Evolutionary conservation across 2,329 filamentous ascomycete genomes (phyloP), one percentile per base, ranked within the genome.

Genomic region (Blastomyces parvus): DNA sequence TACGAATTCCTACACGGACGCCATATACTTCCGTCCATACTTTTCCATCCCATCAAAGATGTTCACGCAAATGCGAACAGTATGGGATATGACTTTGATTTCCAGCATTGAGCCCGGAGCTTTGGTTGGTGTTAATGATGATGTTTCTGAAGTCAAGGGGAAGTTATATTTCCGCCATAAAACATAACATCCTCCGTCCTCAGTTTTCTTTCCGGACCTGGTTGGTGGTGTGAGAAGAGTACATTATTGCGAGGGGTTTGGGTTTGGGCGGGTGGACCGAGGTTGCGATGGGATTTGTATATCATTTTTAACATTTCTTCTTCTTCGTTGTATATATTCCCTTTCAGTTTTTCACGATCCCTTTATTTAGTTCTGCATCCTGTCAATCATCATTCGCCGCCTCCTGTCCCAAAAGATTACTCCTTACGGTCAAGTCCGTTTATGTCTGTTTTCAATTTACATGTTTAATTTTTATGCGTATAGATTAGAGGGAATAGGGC

Each of bases 21-120:
- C 42, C 66, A 69, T 4, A 67, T 72, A 9, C 66, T 72, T 50
- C 69, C 70, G 19, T 68, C 70, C 0, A 73, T 73, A 70, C 67
- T 73, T 60, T 70, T 73, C 46, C 71, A 73, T 65, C 71, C 66
- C n/a, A 67, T 73, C 61, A 73, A 73, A 63, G 70, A 71, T 50
- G 71, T 66, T 38, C 62, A 57, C 38, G 62, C 66, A 42, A 65
- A 66, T 30, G 64, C 66, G 33, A 64, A 68, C 38, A 66, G 64
- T 61, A 67, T 63, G 61, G 61, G 62, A 55, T 67, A 67, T 48
- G 61, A 63, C 40, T 63, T 67, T 48, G 42, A 59, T 59, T 59
- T 59, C 40, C 57, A 59, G 57, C 27, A 48, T 46, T 59, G 30
- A 59, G 56, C n/a, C 14, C 25, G 8, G 22, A 4, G 38, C 14